Evolutionary conservation across 2,329 filamentous ascomycete species (phyloP).

Genomic region (Botrytis pseudocinerea): DNA sequence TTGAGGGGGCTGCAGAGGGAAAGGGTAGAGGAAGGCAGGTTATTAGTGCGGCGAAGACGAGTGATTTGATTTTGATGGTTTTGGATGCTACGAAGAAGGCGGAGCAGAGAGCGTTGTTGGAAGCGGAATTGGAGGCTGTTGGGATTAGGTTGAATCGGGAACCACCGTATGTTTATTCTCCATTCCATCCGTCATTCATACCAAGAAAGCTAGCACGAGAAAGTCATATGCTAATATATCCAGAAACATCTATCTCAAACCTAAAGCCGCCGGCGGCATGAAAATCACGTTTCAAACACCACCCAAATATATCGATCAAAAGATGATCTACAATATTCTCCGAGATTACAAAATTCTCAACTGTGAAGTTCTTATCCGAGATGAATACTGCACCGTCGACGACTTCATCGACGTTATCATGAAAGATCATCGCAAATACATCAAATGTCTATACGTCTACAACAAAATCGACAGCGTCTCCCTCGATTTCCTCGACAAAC

Average conservation of each 20-base stretch:
- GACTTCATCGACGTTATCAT: constrained; percentile 99
- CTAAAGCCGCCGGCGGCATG: constrained; percentile 95
- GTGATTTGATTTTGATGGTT: constrained; percentile 95
- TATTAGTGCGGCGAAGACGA: constrained; percentile 97
- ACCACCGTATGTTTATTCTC: constrained; percentile 65
- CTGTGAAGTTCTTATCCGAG: constrained; percentile 91
- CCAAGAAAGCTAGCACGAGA: no score
- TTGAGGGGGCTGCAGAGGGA: constrained; percentile 92
- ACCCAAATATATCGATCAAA: constrained; percentile 91
- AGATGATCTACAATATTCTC: constrained; percentile 96
- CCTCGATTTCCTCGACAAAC: constrained; percentile 86
- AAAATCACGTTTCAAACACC: constrained; percentile 94
- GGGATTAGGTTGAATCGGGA: constrained; percentile 91
- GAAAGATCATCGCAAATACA: constrained; percentile 98
- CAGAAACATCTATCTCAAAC: constrained; percentile 95
- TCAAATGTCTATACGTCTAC: constrained; percentile 92
- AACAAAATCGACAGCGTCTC: constrained; percentile 98
- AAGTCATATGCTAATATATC: not conserved
- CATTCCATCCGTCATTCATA: not conserved
- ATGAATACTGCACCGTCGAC: constrained; percentile 94
- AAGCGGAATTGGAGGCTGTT: constrained; percentile 91
- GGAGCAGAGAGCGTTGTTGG: constrained; percentile 85
- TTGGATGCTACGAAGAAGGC: constrained; percentile 95
- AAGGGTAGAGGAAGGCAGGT: constrained; percentile 96
- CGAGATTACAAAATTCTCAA: constrained; percentile 99